A percentile compares a stretch with the other conserved stretches of the same genome.
phyloP scores from a whole-genome alignment of 768 basidiomycete species.

The Sarcodon aspratus region DNA sequence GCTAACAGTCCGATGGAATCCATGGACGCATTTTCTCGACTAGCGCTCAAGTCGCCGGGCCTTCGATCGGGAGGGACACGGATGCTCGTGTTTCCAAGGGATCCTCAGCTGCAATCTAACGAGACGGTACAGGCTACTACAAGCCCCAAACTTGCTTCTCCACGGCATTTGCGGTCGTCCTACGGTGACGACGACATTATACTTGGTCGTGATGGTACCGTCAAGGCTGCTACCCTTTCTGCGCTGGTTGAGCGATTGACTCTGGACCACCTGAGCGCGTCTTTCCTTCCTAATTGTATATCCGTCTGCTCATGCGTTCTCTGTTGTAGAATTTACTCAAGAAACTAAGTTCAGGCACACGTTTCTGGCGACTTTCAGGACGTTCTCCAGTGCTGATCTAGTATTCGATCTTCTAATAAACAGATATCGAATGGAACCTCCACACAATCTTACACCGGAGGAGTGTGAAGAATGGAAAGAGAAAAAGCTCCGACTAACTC shows the following conservation, averaged over 20 bases:
- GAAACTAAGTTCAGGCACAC: conserved; percentile 33
- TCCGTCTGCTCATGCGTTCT: neutral
- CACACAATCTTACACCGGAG: conserved; percentile 29
- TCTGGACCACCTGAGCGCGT: conserved; percentile 48
- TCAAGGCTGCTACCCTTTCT: conserved; percentile 56
- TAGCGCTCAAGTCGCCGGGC: neutral
- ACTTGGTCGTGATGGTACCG: conserved; percentile 49
- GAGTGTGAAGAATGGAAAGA: conserved; percentile 59
- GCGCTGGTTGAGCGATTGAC: conserved; percentile 68
- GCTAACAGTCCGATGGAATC: conserved; percentile 15
- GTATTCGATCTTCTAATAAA: conserved; percentile 61
- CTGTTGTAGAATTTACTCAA: conserved; percentile 9
- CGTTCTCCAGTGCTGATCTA: conserved; percentile 59
- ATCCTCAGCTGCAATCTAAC: too few relatives aligned
- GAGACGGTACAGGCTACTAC: conserved; percentile 27
- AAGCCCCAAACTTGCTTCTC: conserved; percentile 23
- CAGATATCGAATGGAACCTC: conserved; percentile 44
- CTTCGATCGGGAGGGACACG: neutral
- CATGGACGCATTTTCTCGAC: conserved; percentile 7
- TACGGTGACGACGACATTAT: conserved; percentile 50
- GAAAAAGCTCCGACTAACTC: conserved; percentile 49
- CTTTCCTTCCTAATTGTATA: neutral
- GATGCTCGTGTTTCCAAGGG: neutral
- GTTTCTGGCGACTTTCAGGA: conserved; percentile 80
- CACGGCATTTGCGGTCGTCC: conserved; percentile 52